Conservation (phyloP, 108 stramenopile genomes). For the Cyclotella atomus region DNA sequence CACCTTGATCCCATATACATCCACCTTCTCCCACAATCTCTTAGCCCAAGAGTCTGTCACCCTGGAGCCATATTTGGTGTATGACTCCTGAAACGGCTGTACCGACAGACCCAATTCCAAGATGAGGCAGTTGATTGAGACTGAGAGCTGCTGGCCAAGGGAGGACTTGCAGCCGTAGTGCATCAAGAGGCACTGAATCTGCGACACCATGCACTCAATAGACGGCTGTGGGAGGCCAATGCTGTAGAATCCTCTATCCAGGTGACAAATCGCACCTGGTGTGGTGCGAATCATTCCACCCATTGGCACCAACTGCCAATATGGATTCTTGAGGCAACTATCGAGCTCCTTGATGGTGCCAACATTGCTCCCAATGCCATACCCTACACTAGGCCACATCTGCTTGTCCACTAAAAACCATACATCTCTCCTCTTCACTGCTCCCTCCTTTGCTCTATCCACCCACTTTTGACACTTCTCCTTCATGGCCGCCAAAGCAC, state of each 20-base stretch:
- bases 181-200: not conserved
- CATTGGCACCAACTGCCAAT: not conserved
- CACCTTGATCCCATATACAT: not conserved
- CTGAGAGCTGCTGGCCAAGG: not conserved
- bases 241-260: not conserved
- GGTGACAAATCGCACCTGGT: not conserved
- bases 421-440: not conserved
- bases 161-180: conserved; percentile 7
- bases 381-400: not conserved
- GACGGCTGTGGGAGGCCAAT: not conserved
- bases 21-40: conserved; percentile 10
- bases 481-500: not conserved
- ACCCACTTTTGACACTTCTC: not conserved
- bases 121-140: not conserved
- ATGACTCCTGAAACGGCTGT: conserved; percentile 8
- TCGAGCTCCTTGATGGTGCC: not conserved
- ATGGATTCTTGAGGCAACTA: not conserved
- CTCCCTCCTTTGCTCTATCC: not conserved
- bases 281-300: not conserved
- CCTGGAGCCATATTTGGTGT: not conserved
- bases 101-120: conserved; percentile 10
- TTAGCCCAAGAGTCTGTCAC: not conserved
- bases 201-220: not conserved
- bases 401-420: not conserved
- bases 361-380: not conserved